These are phyloP conservation scores for Suhomyces yuchorum DNA, from an alignment of 1,139 yeast genomes.

Conservation along the genomic window DNA sequence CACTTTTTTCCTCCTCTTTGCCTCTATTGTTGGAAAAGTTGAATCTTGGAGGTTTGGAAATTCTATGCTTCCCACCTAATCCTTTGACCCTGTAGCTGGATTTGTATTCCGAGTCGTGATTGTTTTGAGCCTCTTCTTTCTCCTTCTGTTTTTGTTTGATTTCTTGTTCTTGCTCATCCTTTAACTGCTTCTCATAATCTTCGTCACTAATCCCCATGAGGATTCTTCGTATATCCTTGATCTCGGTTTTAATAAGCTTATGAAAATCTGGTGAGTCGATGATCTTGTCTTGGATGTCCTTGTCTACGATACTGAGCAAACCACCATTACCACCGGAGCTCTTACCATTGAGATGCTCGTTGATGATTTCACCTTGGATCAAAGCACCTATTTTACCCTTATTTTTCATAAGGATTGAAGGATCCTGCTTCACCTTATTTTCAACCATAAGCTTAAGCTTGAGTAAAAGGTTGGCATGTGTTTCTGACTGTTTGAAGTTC, in stretches of 20 bases:
- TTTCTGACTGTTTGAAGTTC: conserved; percentile 46
- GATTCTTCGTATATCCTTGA: conserved; percentile 38
- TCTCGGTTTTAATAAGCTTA: conserved; percentile 31
- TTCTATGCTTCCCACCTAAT: conserved; percentile 22
- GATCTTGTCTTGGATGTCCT: conserved; percentile 49
- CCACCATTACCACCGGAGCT: conserved; percentile 12
- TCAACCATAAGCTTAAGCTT: conserved; percentile 50
- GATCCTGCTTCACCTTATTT: conserved; percentile 50
- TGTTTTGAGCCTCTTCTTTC: conserved; percentile 6
- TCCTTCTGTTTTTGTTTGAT: conserved; percentile 9
- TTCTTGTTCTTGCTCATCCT: conserved; percentile 17
- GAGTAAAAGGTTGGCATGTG: conserved; percentile 43
- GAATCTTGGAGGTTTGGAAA: conserved; percentile 37
- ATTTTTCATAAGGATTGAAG: conserved; percentile 50
- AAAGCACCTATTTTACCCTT: conserved; percentile 56
- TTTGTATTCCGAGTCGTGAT: conserved; percentile 20
- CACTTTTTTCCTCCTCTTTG: conserved; percentile 13
- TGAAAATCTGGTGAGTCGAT: conserved; percentile 49
- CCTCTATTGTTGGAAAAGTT: conserved; percentile 22
- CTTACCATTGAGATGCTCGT: conserved; percentile 17
- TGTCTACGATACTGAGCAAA: conserved; percentile 43
- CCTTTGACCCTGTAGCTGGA: conserved; percentile 31
- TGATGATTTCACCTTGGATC: conserved; percentile 52
- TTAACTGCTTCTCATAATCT: conserved; percentile 34
- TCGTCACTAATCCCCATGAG: conserved; percentile 44